Base-by-base conservation (phyloP, 345 rosid genomes). In the Eucalyptus leucophloia region DNA sequence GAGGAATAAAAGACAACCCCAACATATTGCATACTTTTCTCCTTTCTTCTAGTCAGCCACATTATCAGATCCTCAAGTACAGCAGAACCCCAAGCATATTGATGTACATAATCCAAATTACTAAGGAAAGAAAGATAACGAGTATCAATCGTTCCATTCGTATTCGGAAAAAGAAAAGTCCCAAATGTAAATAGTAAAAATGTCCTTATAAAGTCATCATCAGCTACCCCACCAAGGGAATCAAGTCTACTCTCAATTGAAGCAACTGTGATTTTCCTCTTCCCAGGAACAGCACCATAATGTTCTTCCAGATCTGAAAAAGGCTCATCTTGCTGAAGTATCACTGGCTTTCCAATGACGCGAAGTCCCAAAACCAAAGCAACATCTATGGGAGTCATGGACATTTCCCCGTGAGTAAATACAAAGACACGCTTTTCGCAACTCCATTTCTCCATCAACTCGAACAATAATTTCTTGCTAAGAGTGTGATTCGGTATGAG, bases 1-100 rank as follows among this genome's bases (percentile, higher is more conserved):
- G 40, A 93, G 93, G 87, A 93, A 91, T 89, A 92, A 91, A 30
- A 93, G 94, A 88, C 95, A 93, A 23, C 95, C 95, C 95, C 95
- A 19, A 93, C 62, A 49, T 88, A 92, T 47, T 90, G 92, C 49
- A 89, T 87, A 88, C 58, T 90, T 44, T 80, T 87, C 28, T 92
- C 92, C 89, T 92, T 93, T 82, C 94, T 93, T 91, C 87, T 92
- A 87, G 83, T 89, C 87, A 93, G 50, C 95, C 95, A 93, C 89
- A 72, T 87, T 37, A 89, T 49, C 26, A 91, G 26, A 80, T 93
- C 93, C 18, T 91, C 95, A 7, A 93, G 89, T 32, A 93, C 94
- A 88, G 94, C 94, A 12, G 89, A 89, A 86, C 95, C 95, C 95
- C 95, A 93, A 12, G 94, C 94, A 89, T 88, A 91, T 40, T 32